Conservation (phyloP, 768 basidiomycete genomes). For the Rhizopogon rudus region DNA sequence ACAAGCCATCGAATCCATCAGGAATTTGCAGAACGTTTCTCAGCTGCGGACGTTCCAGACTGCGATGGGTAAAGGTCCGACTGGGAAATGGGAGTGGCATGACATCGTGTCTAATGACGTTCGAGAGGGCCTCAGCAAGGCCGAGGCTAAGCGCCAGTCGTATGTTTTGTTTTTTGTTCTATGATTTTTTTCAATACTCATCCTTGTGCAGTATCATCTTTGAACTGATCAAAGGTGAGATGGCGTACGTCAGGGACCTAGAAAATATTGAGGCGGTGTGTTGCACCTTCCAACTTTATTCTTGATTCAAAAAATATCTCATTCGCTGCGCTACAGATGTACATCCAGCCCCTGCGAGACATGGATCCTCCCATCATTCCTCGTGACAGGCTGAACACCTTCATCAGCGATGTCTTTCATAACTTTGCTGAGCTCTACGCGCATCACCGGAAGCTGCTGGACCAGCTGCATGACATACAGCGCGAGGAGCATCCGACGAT, state of each 20-base stretch:
- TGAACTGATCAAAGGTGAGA: slow-evolving; percentile 92
- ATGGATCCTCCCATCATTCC: slow-evolving; percentile 68
- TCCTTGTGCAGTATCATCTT: slow-evolving; percentile 70
- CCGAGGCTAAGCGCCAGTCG: slow-evolving; percentile 83
- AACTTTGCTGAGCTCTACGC: slow-evolving; percentile 74
- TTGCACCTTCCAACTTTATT: background rate
- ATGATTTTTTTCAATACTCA: background rate
- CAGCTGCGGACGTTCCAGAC: slow-evolving; percentile 88
- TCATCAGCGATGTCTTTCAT: slow-evolving; percentile 86
- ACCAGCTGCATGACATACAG: slow-evolving; percentile 81
- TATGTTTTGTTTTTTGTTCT: slow-evolving; percentile 33
- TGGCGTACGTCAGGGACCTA: slow-evolving; percentile 90
- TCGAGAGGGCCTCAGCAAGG: slow-evolving; percentile 55
- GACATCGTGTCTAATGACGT: slow-evolving; percentile 74
- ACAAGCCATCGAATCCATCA: slow-evolving; percentile 84
- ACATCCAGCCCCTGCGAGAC: slow-evolving; percentile 66
- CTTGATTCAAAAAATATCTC: background rate
- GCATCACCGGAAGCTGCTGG: slow-evolving; percentile 73
- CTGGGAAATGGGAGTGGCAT: slow-evolving; percentile 87
- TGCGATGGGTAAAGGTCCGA: slow-evolving; percentile 78
- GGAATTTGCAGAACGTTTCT: slow-evolving; percentile 72
- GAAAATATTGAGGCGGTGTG: slow-evolving; percentile 77
- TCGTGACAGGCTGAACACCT: slow-evolving; percentile 61
- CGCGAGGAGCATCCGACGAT: slow-evolving; percentile 83
- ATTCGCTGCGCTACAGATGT: slow-evolving; percentile 51